Evolutionary conservation across 768 basidiomycete genomes (phyloP), one percentile per base, ranked within the genome.

Genomic region (Mrakia frigida): DNA sequence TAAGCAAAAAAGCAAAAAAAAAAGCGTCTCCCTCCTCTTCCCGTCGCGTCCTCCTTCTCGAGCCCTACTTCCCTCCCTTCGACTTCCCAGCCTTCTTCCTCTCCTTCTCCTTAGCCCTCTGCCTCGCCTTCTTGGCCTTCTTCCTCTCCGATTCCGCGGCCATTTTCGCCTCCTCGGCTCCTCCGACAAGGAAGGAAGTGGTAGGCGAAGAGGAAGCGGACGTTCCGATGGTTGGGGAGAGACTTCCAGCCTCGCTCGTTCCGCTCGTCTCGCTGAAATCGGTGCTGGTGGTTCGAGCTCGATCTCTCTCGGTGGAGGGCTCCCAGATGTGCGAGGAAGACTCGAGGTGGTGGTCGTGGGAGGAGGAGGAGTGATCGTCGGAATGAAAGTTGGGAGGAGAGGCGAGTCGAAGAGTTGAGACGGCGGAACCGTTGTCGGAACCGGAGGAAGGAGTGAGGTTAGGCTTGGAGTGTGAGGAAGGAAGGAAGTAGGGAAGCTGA

Each of bases 101-200:
- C 71, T 33, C 50, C 71, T 41, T 72, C 71, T 72, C 53, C 71
- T 72, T 72, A 6, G 71, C 71, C 71, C 23, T 72, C 71, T 35
- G 50, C 35, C 23, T 72, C 33, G 53, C 33, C 50, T 59, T 72
- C 28, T 60, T n/a, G 25, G 43, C 33, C 50, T 72, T 72, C 71
- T 72, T 72, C 33, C 33, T 35, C 52, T 72, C 25, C 50, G 21
- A 25, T 39, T 39, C 71, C 2, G 14, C n/a, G 7, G 16, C 13
- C 41, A 46, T 63, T 16, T 6, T 41, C 14, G 6, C 21, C 11
- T 25, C 37, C 65, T 68, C 65, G 1, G 18, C 65, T n/a, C 35
- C 39, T 21, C 37, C 25, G 37, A 37, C 13, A 25, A 39, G 13
- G 37, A 37, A 39, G 2, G 25, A 35, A 39, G 35, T 50, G 46